Base-by-base conservation (phyloP, 2,329 filamentous ascomycete genomes). In the Westerdykella sp. region DNA sequence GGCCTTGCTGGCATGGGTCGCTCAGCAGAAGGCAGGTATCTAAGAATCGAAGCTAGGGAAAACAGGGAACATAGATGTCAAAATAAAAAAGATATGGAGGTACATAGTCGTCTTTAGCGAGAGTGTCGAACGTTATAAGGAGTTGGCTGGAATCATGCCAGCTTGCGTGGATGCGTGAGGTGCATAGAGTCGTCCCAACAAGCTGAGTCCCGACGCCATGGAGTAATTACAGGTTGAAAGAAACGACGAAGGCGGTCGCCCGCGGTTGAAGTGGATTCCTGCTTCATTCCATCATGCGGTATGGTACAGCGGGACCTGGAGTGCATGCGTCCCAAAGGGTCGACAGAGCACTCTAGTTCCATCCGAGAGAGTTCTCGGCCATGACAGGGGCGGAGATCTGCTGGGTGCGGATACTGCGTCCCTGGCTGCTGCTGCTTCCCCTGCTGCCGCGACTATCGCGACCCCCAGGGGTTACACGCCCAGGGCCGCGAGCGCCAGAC, bases 361-460 rank as follows among this genome's bases (percentile, higher is more conserved):
- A 96, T 59, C 90, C 90, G 53, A 96, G 79, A 40, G 88, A 95
- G 76, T 96, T 96, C 73, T 94, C 89, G 3, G 89, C 85, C 67
- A 90, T 90, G 50, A 95, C 85, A 3, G 90, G 90, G 28, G 87
- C 87, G 48, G 87, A 94, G 65, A 96, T 95, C 68, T 84, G 79
- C 59, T 81, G 77, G 42, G 81, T 83, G 49, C 83, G 72, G 43
- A 79, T 75, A 52, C 76, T 83, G 39, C 77, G 77, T 53, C 75
- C 77, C 46, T 81, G 78, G 52, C 84, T 85, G 63, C 85, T 90
- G 48, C 55, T 60, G 44, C 60, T 64, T 42, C 59, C 58, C 25
- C 49, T 57, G 40, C 62, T 65, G 44, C 66, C 65, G 51, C 69
- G 64, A 37, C 69, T 71, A 36, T 63, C 65, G 39, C 76, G 57